Base-by-base conservation (phyloP, 225 moss, liverwort and hornwort species). In the Antitrichia curtipendula region DNA sequence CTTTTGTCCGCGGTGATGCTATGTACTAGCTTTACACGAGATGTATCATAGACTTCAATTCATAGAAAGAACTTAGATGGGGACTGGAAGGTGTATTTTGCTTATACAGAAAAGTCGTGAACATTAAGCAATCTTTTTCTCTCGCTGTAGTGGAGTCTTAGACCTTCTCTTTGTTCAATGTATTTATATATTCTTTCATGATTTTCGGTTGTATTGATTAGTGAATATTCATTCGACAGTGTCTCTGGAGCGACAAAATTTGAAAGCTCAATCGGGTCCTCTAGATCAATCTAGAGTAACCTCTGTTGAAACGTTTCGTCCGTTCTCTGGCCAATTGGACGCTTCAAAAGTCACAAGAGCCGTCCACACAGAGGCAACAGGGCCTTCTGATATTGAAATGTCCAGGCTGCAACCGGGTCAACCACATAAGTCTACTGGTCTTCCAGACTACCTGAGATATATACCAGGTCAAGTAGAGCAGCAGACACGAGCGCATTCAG, bases 291-390 rank as follows among this genome's bases (percentile, higher is more conserved):
- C 88, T 50, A 90, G 90, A 87, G 32, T 85, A 63, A 80, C 62
- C 78, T 72, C 90, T 31, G 82, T 82, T 52, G 93, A 93, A 87
- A 49, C 85, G 49, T 93, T 93, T 75, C 93, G 90, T 69, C 93
- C 90, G 38, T 88, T 85, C 79, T 93, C 93, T 69, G 93, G 91
- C 60, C 93, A 91, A 87, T 85, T 93, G 86, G 93, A 91, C 69
- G 82, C 90, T n/a, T 88, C 93, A 68, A 93, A 88, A 88, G 91
- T 89, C 34, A 91, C 86, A 84, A 91, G 91, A 88, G 60, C 88
- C 53, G 49, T 88, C 20, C 72, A 82, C 68, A 84, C 90, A 54
- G 93, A 93, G 82, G 60, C 86, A 38, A 71, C 72, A 86, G 88
- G 90, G 52, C 81, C 84, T 76, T 82, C 86, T 47, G 90, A 90